Percentiles rank a stretch among this genome's conserved stretches.
Evolutionary conservation across 1,284 basidiomycete species (phyloP).

Genomic region (Salmacisia buchloeana): DNA sequence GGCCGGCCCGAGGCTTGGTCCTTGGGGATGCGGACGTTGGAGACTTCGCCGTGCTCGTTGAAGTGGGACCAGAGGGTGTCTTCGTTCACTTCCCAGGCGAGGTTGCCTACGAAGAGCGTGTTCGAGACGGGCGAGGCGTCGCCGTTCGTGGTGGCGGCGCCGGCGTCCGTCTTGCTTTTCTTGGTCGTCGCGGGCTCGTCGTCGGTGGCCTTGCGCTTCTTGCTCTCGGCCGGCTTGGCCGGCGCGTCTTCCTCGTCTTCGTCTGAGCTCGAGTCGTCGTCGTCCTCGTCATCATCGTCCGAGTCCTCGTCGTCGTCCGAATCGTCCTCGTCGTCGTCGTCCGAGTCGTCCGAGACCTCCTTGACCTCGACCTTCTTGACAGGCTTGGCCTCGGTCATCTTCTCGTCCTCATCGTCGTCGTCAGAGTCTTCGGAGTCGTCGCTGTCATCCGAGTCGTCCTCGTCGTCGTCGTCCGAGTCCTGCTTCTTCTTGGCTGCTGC

Average conservation of each 20-base stretch:
- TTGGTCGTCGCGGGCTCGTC: slow-evolving; percentile 65
- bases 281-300: slow-evolving; percentile 21
- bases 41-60: slow-evolving; percentile 79
- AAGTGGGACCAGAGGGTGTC: slow-evolving; percentile 88
- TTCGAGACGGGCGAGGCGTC: slow-evolving; percentile 70
- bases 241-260: slow-evolving; percentile 6
- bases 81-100: slow-evolving; percentile 74
- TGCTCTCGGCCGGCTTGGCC: slow-evolving; percentile 17
- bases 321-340: slow-evolving; percentile 41
- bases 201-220: slow-evolving; percentile 83
- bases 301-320: slow-evolving; percentile 44
- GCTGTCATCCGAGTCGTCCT: slow-evolving; percentile 41
- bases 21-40: slow-evolving; percentile 83
- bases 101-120: slow-evolving; percentile 84
- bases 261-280: slow-evolving; percentile 8
- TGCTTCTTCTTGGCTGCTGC: slow-evolving; percentile 15
- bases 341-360: slow-evolving; percentile 47
- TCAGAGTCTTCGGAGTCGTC: slow-evolving; percentile 23
- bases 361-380: slow-evolving; percentile 66
- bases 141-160: slow-evolving; percentile 2
- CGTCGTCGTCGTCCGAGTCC: slow-evolving; percentile 41
- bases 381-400: background rate
- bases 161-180: slow-evolving; percentile 69
- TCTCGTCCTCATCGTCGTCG: background rate
- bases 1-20: slow-evolving; percentile 83